A percentile compares a stretch with the other conserved stretches of the same genome.
Evolutionary conservation across 805 yeast genomes (phyloP).

Genomic region (Starmerella cellae): DNA sequence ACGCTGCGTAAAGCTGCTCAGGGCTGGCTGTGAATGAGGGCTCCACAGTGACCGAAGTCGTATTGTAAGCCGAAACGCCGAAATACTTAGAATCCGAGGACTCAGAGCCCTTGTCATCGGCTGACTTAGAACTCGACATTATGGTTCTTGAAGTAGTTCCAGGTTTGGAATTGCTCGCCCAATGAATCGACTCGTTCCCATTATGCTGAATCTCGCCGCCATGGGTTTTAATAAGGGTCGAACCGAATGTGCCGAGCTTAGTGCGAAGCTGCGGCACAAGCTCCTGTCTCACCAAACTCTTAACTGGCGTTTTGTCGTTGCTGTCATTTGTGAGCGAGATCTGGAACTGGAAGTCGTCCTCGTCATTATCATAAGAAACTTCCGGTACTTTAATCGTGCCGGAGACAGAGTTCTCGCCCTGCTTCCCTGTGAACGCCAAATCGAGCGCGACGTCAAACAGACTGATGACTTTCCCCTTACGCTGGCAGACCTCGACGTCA

Average conservation of each 20-base stretch:
- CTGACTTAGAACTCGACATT: conserved; percentile 10
- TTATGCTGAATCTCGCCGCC: conserved; percentile 82
- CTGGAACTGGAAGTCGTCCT: conserved; percentile 75
- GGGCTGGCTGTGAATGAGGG: conserved; percentile 80
- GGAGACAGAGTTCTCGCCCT: conserved; percentile 32
- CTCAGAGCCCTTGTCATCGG: conserved; percentile 14
- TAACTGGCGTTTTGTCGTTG: conserved; percentile 34
- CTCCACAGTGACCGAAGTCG: conserved; percentile 63
- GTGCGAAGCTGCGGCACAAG: conserved; percentile 60
- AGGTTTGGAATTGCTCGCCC: conserved; percentile 8
- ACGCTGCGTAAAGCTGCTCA: conserved; percentile 65
- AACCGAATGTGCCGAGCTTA: conserved; percentile 52
- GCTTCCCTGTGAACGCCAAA: conserved; percentile 41
- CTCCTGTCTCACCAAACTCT: conserved; percentile 38
- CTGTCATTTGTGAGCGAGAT: conserved; percentile 48
- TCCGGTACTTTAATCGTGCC: conserved; percentile 84
- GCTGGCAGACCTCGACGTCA: conserved; percentile 91
- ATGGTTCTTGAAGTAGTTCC: conserved; percentile 8
- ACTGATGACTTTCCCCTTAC: conserved; percentile 92
- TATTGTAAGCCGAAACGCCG: conserved; percentile 49
- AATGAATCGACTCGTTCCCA: conserved; percentile 24
- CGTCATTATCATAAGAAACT: conserved; percentile 80
- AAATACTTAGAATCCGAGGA: conserved; percentile 2
- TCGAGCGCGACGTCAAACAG: conserved; percentile 68
- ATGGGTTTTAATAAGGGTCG: conserved; percentile 57